phyloP scores from a whole-genome alignment of 1,139 yeast genomes.

The Sugiyamaella grinbergsii region DNA sequence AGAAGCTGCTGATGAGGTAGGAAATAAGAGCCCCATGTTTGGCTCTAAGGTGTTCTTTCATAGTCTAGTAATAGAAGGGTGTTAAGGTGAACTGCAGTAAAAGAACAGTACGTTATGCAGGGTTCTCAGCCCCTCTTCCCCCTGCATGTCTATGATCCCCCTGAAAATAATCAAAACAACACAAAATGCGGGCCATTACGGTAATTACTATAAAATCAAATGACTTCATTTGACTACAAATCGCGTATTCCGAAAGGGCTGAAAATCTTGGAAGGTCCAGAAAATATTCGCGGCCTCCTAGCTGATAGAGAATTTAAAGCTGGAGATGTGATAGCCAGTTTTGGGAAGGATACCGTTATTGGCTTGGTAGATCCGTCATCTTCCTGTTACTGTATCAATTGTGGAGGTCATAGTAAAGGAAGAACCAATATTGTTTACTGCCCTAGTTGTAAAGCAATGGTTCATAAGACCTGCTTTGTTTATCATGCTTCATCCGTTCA shows the following conservation, averaged over 20 bases:
- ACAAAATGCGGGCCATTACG: not conserved
- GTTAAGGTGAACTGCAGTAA: no score
- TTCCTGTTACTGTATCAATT: not conserved
- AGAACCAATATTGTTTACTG: not conserved
- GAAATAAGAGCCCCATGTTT: no score
- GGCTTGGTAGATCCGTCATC: not conserved
- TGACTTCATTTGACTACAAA: constrained; percentile 3
- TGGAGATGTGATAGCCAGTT: constrained; percentile 12
- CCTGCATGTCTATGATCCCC: not conserved
- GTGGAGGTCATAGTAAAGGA: not conserved
- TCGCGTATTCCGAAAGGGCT: constrained; percentile 19
- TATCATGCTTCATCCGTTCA: constrained; percentile 1
- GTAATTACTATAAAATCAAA: not conserved
- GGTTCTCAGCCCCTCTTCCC: not conserved
- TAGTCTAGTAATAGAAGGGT: not conserved
- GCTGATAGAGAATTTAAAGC: constrained; percentile 13
- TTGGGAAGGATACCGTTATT: constrained; percentile 12
- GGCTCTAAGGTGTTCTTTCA: no score
- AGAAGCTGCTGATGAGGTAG: no score
- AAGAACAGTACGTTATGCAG: no score
- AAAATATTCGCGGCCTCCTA: constrained; percentile 15
- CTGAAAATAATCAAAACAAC: constrained; percentile 2
- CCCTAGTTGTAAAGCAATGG: constrained; percentile 3
- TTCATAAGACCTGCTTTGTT: constrained; percentile 5
- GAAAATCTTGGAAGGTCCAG: constrained; percentile 14